phyloP scores from a whole-genome alignment of 192 early-diverging fungal genomes.

The Backusella tarrabulga region DNA sequence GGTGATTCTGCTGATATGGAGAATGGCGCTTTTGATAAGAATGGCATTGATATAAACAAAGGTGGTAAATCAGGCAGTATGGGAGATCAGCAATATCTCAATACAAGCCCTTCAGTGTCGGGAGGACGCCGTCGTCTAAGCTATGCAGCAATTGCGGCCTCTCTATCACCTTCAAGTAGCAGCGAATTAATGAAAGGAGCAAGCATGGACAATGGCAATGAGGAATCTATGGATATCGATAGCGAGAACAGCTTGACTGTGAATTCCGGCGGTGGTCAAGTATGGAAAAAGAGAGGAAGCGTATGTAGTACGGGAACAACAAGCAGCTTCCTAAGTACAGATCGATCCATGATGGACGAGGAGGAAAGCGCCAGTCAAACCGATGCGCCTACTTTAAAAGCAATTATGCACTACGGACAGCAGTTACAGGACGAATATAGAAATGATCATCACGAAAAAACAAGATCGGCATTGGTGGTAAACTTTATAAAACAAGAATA shows the following conservation, averaged over 20 bases:
- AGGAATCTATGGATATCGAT: slow-evolving; percentile 8
- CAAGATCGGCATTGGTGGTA: slow-evolving; percentile 13
- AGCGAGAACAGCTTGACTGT: not conserved
- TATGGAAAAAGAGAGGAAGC: not conserved
- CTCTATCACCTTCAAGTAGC: slow-evolving; percentile 5
- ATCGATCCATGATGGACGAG: not conserved
- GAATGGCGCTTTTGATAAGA: not conserved
- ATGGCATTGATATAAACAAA: not conserved
- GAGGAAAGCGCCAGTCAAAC: not conserved
- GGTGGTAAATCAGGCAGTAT: not conserved
- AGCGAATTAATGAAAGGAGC: not conserved
- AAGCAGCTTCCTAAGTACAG: not conserved
- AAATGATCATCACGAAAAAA: slow-evolving; percentile 11
- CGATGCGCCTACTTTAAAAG: slow-evolving; percentile 6
- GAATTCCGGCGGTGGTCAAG: not conserved
- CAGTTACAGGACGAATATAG: slow-evolving; percentile 53
- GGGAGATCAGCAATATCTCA: not conserved
- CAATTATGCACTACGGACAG: slow-evolving; percentile 50
- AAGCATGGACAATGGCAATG: not conserved
- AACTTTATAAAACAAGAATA: not conserved
- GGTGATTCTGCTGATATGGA: not conserved
- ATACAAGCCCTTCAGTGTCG: not conserved
- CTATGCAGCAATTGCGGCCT: slow-evolving; percentile 26
- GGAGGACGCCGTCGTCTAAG: slow-evolving; percentile 15
- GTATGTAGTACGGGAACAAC: not conserved